Evolutionary conservation across 148 eudicot genomes (phyloP).

Genomic region (Euryodendron excelsum): DNA sequence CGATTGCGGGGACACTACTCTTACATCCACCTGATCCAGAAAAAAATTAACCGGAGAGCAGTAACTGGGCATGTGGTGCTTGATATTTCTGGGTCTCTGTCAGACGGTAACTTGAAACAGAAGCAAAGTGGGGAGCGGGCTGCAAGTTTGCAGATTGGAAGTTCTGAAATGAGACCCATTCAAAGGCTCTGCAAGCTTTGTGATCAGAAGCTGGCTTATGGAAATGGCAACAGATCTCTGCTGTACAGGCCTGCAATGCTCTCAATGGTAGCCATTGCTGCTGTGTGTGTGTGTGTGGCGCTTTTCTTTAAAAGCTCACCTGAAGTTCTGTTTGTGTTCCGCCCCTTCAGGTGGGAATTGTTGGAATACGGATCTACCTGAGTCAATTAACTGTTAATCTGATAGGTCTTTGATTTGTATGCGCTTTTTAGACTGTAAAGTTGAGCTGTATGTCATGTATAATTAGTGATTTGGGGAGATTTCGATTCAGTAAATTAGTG

Average conservation of each 20-base stretch:
- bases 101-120: slow-evolving; percentile 23
- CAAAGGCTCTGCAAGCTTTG: slow-evolving; percentile 49
- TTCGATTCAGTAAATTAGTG: background rate
- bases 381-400: background rate
- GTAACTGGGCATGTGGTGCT: slow-evolving; percentile 49
- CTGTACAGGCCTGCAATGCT: no score
- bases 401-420: slow-evolving; percentile 4
- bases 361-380: slow-evolving; percentile 54
- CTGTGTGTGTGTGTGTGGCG: no score
- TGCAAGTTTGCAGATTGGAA: slow-evolving; percentile 43
- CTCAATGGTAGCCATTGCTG: no score
- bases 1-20: slow-evolving; percentile 52
- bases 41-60: slow-evolving; percentile 36
- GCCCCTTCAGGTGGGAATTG: slow-evolving; percentile 67
- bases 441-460: background rate
- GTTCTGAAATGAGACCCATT: background rate
- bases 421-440: background rate
- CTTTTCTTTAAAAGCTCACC: no score
- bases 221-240: slow-evolving; percentile 30
- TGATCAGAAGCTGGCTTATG: slow-evolving; percentile 32
- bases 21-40: slow-evolving; percentile 47
- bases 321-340: no score
- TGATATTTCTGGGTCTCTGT: slow-evolving; percentile 39
- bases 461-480: background rate
- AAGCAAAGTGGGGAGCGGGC: slow-evolving; percentile 22